These are phyloP conservation scores for Lecanicillium sp. DNA, from an alignment of 2,329 filamentous ascomycete genomes.

Conservation along the genomic window DNA sequence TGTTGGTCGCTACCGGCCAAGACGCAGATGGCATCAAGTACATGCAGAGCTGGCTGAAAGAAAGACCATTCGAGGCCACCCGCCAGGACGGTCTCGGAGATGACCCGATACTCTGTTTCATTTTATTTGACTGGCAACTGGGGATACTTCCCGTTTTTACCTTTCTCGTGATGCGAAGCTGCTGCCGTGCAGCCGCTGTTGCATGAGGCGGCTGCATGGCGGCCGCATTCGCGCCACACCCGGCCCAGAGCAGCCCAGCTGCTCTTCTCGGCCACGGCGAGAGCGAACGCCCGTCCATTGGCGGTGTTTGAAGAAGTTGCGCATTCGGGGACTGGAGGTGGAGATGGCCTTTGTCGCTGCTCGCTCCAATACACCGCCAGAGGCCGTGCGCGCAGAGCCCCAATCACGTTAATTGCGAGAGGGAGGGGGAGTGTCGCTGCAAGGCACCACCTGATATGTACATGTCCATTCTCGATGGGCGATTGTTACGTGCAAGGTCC, in stretches of 20 bases:
- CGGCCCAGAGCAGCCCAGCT: no score
- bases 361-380: conserved; percentile 8
- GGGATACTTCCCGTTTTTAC: no score
- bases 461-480: not conserved
- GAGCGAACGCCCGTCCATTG: not conserved
- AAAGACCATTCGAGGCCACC: no score
- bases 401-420: conserved; percentile 2
- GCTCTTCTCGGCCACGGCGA: not conserved
- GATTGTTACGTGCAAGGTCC: not conserved
- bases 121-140: no score
- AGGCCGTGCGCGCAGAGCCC: conserved; percentile 11
- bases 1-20: no score
- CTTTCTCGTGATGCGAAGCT: not conserved
- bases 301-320: not conserved
- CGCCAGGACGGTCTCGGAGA: no score
- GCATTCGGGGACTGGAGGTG: not conserved
- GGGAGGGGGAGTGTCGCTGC: not conserved
- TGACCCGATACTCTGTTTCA: no score
- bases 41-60: no score
- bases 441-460: not conserved
- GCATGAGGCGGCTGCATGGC: not conserved
- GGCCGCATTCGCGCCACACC: not conserved
- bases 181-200: not conserved
- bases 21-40: no score
- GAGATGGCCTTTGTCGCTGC: not conserved